Conservation (phyloP, 257 asterid species). For the Schizonepeta tenuifolia region DNA sequence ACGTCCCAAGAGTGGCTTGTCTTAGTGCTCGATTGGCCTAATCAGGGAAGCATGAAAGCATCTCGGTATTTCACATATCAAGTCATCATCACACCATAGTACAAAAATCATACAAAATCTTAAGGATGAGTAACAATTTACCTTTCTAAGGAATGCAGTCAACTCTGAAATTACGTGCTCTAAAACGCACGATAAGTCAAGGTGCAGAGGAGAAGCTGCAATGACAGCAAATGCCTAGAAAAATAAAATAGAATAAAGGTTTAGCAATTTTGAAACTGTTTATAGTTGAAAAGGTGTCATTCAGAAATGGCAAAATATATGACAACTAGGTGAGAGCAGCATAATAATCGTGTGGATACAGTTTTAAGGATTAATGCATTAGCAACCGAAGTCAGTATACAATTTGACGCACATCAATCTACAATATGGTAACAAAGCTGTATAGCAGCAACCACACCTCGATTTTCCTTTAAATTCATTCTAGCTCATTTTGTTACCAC, state of each 20-base stretch:
- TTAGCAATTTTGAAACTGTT: too few species aligned
- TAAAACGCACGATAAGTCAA: slow-evolving; percentile 81
- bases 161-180: slow-evolving; percentile 92
- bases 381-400: slow-evolving; percentile 13
- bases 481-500: not conserved
- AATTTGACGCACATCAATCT: not conserved
- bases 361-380: not conserved
- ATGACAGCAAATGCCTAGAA: slow-evolving; percentile 96
- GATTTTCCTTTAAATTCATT: not conserved
- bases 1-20: slow-evolving; percentile 95
- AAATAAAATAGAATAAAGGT: slow-evolving; percentile 14
- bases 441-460: slow-evolving; percentile 15
- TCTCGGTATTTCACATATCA: slow-evolving; percentile 4
- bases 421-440: not conserved
- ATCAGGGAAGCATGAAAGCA: slow-evolving; percentile 33
- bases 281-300: not conserved
- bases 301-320: not conserved
- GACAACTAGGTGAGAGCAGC: not conserved
- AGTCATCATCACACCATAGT: slow-evolving; percentile 14
- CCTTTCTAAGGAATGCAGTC: slow-evolving; percentile 97
- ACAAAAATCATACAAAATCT: slow-evolving; percentile 15
- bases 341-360: slow-evolving; percentile 7
- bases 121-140: slow-evolving; percentile 27
- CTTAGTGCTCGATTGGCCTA: slow-evolving; percentile 97
- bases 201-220: slow-evolving; percentile 93